Base-by-base conservation (phyloP, 306 rosid species). In the Mimosa pudica region DNA sequence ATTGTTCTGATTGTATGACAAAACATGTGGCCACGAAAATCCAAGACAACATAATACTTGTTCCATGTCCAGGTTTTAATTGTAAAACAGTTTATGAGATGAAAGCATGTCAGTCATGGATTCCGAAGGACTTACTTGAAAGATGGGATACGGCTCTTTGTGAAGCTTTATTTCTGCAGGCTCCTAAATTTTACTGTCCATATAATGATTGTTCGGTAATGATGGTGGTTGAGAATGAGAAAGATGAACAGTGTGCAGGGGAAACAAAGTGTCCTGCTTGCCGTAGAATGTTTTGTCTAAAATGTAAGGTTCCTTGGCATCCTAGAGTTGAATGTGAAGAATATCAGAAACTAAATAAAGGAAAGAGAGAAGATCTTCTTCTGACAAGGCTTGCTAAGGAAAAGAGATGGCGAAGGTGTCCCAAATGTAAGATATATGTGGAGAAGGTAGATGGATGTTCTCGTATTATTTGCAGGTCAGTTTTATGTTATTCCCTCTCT, bases 221-320 rank as follows among this genome's bases (percentile, higher is more conserved):
- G 88, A 62, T 82, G 82, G 52, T 86, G n/a, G 17, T 71, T 20
- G 88, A 78, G 0, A 7, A 81, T 1, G 74, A 81, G 7, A 51
- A 42, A 3, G 80, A 8, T 20, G 13, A 60, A 24, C 38, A 4
- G 1, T 57, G 6, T 0, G 66, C 84, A 20, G 67, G 14, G 77
- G 86, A 82, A 14, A 24, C 87, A 20, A 88, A 81, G 77, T 92
- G 97, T 3, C 94, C 92, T 4, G 14, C 66, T 67, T 92, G 97
- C 66, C 87, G 87, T 38, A 83, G 91, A n/a, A 13, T 89, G 61
- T 89, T 92, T 67, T 90, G 97, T 61, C 90, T 88, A 0, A 78
- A 49, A 52, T 92, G 96, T 42, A 6, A 17, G 60, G 96, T 88
- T 30, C 77, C 91, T 2, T 93, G 96, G 97, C 97, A 93, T 48